Percentiles rank a stretch among this genome's conserved stretches.
These are phyloP conservation scores for Suillus clintonianus DNA, from an alignment of 768 basidiomycete genomes.

Conservation along the genomic window DNA sequence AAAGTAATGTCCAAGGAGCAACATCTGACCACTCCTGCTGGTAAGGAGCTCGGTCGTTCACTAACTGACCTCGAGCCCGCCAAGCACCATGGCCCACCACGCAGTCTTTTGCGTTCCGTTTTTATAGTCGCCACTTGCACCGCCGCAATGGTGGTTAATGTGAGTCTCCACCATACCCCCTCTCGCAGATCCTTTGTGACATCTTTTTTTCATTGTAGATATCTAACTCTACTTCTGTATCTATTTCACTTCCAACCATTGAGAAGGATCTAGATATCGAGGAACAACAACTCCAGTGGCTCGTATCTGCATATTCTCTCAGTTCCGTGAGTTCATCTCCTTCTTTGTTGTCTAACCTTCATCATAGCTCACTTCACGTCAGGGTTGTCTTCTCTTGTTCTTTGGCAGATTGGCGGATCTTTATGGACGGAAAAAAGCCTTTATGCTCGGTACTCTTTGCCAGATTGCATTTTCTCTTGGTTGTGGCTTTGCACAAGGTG, in stretches of 20 bases:
- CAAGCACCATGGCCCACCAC: background rate
- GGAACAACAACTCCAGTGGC: constrained; percentile 63
- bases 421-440: constrained; percentile 71
- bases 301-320: constrained; percentile 65
- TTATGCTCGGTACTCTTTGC: constrained; percentile 57
- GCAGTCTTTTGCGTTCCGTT: constrained; percentile 27
- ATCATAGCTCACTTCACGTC: background rate
- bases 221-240: constrained; percentile 42
- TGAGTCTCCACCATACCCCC: constrained; percentile 15
- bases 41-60: constrained; percentile 15
- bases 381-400: constrained; percentile 80
- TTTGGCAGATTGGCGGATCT: constrained; percentile 81
- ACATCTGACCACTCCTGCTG: background rate
- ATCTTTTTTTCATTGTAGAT: constrained; percentile 14
- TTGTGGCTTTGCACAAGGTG: constrained; percentile 64
- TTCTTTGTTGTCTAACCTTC: background rate
- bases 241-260: constrained; percentile 57
- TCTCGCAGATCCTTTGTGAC: background rate
- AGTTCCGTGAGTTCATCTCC: constrained; percentile 54
- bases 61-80: constrained; percentile 10
- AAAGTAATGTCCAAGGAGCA: constrained; percentile 11
- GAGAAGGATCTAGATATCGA: constrained; percentile 48
- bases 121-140: constrained; percentile 41
- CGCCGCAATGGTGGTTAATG: constrained; percentile 39
- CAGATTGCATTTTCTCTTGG: constrained; percentile 61